Conservation (phyloP, 768 basidiomycete genomes). For the Boletellus emodensis region DNA sequence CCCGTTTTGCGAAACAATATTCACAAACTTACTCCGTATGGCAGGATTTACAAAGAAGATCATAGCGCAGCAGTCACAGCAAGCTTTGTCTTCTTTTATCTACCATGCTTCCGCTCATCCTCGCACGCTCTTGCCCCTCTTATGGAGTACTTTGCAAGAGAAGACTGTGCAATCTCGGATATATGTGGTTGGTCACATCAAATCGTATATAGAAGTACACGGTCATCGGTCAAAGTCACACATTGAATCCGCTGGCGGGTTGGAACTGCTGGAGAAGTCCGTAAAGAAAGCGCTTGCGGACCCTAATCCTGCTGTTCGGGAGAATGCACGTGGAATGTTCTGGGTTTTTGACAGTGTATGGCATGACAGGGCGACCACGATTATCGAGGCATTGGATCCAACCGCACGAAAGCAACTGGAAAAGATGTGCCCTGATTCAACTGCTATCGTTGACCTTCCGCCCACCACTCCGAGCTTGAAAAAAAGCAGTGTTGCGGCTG, state of each 20-base stretch:
- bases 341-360: slow-evolving; percentile 80
- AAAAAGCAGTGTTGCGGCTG: slow-evolving; percentile 80
- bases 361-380: slow-evolving; percentile 59
- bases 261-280: slow-evolving; percentile 70
- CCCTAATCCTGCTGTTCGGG: slow-evolving; percentile 74
- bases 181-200: slow-evolving; percentile 65
- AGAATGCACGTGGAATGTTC: slow-evolving; percentile 65
- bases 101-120: slow-evolving; percentile 67
- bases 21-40: slow-evolving; percentile 80
- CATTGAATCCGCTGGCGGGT: slow-evolving; percentile 66
- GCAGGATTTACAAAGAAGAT: slow-evolving; percentile 92
- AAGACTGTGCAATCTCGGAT: slow-evolving; percentile 76
- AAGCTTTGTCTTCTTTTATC: slow-evolving; percentile 63
- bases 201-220: slow-evolving; percentile 70
- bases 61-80: slow-evolving; percentile 80
- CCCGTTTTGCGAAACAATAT: slow-evolving; percentile 70
- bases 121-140: slow-evolving; percentile 59
- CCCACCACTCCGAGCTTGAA: slow-evolving; percentile 58
- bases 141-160: slow-evolving; percentile 69
- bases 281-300: slow-evolving; percentile 74
- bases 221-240: slow-evolving; percentile 55
- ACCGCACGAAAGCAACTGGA: slow-evolving; percentile 78
- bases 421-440: slow-evolving; percentile 70
- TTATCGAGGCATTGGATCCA: slow-evolving; percentile 67
- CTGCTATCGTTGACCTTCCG: slow-evolving; percentile 35